phyloP scores from a whole-genome alignment of 352 stramenopile species.

The Globisporangium canariense region DNA sequence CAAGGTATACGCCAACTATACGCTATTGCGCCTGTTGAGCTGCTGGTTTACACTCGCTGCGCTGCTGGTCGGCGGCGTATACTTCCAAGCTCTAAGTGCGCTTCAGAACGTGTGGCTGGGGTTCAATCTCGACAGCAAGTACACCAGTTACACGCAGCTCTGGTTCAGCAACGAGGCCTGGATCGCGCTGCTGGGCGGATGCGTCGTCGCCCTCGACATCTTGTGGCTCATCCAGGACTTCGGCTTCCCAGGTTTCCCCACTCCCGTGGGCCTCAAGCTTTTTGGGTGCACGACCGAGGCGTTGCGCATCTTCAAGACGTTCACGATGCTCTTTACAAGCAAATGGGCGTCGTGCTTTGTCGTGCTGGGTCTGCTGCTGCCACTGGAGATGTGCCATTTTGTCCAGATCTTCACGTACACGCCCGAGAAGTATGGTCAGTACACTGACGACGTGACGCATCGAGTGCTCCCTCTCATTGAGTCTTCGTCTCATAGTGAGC shows the following conservation, averaged over 20 bases:
- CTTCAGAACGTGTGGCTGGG: slow-evolving; percentile 26
- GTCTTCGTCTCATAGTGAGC: background rate
- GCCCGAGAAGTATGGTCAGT: slow-evolving; percentile 31
- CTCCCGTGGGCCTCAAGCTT: slow-evolving; percentile 25
- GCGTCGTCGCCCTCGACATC: slow-evolving; percentile 39
- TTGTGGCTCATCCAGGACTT: slow-evolving; percentile 52
- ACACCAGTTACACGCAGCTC: slow-evolving; percentile 5
- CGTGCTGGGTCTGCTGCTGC: slow-evolving; percentile 43
- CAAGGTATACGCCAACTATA: slow-evolving; percentile 21
- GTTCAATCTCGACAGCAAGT: slow-evolving; percentile 17
- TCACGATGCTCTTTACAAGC: slow-evolving; percentile 28
- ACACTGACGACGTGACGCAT: slow-evolving; percentile 23
- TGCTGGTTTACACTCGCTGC: slow-evolving; percentile 24
- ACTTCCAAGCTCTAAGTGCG: slow-evolving; percentile 22
- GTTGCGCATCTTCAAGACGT: slow-evolving; percentile 10
- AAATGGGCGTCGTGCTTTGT: slow-evolving; percentile 49
- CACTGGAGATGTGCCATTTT: slow-evolving; percentile 48
- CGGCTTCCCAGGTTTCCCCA: slow-evolving; percentile 46
- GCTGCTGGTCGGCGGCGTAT: slow-evolving; percentile 27
- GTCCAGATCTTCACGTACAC: slow-evolving; percentile 40
- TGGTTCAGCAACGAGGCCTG: slow-evolving; percentile 44
- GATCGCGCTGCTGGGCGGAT: slow-evolving; percentile 28
- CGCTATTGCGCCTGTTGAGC: slow-evolving; percentile 22
- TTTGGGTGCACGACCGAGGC: slow-evolving; percentile 39
- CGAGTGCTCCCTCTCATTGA: slow-evolving; percentile 21